Conservation (phyloP, 192 early-diverging fungal species). For the Radiomyces spectabilis region DNA sequence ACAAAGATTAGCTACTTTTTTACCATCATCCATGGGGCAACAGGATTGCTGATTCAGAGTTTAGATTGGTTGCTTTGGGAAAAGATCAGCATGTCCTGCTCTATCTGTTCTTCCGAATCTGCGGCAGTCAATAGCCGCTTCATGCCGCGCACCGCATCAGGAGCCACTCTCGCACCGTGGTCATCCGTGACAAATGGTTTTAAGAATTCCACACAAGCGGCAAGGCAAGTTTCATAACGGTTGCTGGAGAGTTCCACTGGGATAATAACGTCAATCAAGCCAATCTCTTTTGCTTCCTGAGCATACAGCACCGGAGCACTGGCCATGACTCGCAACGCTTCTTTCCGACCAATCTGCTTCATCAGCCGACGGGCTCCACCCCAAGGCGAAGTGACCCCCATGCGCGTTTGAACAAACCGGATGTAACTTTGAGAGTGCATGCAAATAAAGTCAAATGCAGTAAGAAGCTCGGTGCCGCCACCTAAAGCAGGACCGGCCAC, state of each 20-base stretch:
- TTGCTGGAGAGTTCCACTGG: conserved; percentile 12
- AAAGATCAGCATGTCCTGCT: no score
- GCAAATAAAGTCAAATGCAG: conserved; percentile 53
- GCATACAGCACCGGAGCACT: conserved; percentile 30
- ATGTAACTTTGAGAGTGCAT: conserved; percentile 28
- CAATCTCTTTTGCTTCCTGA: conserved; percentile 22
- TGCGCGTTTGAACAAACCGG: conserved; percentile 53
- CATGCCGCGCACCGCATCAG: conserved; percentile 41
- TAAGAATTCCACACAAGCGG: conserved; percentile 28
- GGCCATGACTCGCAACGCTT: conserved; percentile 41
- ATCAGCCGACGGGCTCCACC: conserved; percentile 44
- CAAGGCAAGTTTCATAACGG: not conserved
- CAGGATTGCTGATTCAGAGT: no score
- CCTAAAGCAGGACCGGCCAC: conserved; percentile 58
- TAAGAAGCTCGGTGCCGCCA: conserved; percentile 58
- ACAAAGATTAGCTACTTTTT: no score
- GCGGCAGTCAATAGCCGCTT: no score
- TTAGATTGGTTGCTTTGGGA: no score
- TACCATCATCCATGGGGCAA: no score
- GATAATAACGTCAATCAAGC: conserved; percentile 33
- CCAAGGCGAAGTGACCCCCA: conserved; percentile 60
- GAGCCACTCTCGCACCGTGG: conserved; percentile 19
- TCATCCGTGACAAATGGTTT: conserved; percentile 26
- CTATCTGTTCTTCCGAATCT: no score
- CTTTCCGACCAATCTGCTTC: conserved; percentile 32